A percentile compares a stretch with the other conserved stretches of the same genome.
Conservation (phyloP, 441 rosid genomes). For the Macaranga tanarius region DNA sequence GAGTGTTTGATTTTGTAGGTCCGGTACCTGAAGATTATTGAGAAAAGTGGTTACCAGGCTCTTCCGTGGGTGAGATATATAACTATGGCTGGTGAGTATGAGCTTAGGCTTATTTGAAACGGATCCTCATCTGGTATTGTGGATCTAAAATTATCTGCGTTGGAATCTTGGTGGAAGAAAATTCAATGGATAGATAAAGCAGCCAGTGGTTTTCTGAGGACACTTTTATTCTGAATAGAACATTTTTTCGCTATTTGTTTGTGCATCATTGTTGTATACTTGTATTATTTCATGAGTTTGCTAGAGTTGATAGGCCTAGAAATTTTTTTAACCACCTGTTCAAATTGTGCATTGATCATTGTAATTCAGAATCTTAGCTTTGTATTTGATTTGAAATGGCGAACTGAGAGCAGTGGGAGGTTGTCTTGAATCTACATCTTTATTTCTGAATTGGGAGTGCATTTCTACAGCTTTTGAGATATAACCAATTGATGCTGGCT, state of each 20-base stretch:
- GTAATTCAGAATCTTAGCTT: background rate
- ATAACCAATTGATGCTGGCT: background rate
- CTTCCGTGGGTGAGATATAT: constrained; percentile 89
- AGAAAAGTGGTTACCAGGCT: constrained; percentile 84
- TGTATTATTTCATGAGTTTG: constrained; percentile 16
- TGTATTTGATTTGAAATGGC: constrained; percentile 6
- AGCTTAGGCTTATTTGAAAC: constrained; percentile 61
- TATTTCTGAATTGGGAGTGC: background rate
- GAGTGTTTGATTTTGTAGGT: constrained; percentile 39
- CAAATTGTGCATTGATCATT: background rate
- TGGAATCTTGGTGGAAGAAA: constrained; percentile 13
- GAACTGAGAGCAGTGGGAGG: background rate
- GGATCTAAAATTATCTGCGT: constrained; percentile 12
- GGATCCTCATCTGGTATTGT: constrained; percentile 3
- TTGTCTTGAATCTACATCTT: background rate
- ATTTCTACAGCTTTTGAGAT: background rate
- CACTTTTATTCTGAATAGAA: background rate
- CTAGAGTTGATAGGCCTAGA: background rate
- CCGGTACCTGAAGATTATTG: constrained; percentile 79
- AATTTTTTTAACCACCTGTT: background rate
- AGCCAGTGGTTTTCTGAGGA: constrained; percentile 6
- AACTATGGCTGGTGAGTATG: constrained; percentile 89
- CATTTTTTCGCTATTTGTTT: background rate
- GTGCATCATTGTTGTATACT: constrained; percentile 12
- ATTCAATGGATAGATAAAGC: constrained; percentile 6